These are phyloP conservation scores for Aspergillus glaucus DNA, from an alignment of 2,329 filamentous ascomycete species.

Conservation along the genomic window DNA sequence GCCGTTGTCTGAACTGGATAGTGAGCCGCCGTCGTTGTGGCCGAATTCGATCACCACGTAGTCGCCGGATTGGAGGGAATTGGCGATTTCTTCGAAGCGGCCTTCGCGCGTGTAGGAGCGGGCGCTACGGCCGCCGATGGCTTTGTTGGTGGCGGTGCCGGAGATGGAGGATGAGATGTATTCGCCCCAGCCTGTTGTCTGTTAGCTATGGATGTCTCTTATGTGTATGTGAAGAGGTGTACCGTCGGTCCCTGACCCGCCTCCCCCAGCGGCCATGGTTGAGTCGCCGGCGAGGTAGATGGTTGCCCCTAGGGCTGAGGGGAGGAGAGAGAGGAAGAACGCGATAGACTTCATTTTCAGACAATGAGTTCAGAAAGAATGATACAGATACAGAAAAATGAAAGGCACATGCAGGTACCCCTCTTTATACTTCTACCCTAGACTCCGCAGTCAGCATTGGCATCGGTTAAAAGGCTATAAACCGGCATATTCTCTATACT, in stretches of 20 bases:
- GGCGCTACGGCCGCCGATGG: slow-evolving; percentile 60
- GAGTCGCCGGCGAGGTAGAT: slow-evolving; percentile 31
- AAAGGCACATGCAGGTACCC: no score
- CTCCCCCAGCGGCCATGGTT: slow-evolving; percentile 25
- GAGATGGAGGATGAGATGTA: slow-evolving; percentile 50
- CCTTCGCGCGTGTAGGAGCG: slow-evolving; percentile 62
- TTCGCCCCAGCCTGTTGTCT: slow-evolving; percentile 53
- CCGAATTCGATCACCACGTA: slow-evolving; percentile 67
- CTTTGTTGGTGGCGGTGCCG: slow-evolving; percentile 54
- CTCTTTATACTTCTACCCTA: no score
- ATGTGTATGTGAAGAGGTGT: not conserved
- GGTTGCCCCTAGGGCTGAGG: slow-evolving; percentile 18
- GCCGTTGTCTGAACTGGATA: slow-evolving; percentile 53
- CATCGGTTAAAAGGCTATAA: no score
- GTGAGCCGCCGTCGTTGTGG: slow-evolving; percentile 62
- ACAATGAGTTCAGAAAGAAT: not conserved
- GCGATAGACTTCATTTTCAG: slow-evolving; percentile 16
- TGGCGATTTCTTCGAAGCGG: slow-evolving; percentile 54
- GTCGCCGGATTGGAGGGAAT: slow-evolving; percentile 51
- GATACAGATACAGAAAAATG: not conserved
- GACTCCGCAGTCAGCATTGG: no score
- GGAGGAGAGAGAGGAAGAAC: slow-evolving; percentile 16
- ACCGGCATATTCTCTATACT: no score
- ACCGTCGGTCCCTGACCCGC: slow-evolving; percentile 19
- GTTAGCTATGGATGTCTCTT: slow-evolving; percentile 1